Conservation (phyloP, 371 early-diverging fungal genomes). For the Homolaphlyctis polyrhiza region DNA sequence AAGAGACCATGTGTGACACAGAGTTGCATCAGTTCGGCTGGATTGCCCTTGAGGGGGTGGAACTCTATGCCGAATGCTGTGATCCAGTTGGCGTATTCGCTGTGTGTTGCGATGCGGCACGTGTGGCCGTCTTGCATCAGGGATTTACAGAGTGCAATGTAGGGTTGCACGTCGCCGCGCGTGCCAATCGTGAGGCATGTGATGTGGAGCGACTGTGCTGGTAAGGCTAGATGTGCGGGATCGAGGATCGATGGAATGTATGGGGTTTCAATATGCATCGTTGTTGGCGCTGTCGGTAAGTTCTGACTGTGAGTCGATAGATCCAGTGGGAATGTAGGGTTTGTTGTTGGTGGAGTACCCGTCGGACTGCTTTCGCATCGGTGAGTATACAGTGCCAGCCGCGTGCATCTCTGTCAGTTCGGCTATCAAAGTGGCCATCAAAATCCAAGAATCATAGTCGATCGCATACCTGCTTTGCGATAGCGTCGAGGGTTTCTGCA, state of each 20-base stretch:
- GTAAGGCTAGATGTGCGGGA: neutral
- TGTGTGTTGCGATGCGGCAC: slow-evolving; percentile 40
- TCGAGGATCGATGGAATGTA: slow-evolving; percentile 4
- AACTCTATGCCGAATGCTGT: slow-evolving; percentile 17
- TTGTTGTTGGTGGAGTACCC: no score
- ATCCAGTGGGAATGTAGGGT: no score
- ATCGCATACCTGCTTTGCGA: no score
- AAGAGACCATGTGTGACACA: slow-evolving; percentile 43
- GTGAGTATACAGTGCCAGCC: no score
- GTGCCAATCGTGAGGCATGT: slow-evolving; percentile 82
- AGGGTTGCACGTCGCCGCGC: slow-evolving; percentile 83
- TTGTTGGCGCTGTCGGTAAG: neutral
- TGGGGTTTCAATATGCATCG: neutral
- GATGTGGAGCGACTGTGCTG: slow-evolving; percentile 55
- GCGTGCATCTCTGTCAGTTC: no score
- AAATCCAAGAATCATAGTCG: no score
- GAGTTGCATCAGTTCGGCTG: slow-evolving; percentile 23
- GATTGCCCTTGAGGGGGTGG: slow-evolving; percentile 19
- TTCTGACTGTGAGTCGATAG: neutral
- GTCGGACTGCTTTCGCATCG: no score
- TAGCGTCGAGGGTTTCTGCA: no score
- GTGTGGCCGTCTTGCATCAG: slow-evolving; percentile 67
- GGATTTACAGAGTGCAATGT: slow-evolving; percentile 74
- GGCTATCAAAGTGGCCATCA: no score
- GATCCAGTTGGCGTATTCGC: slow-evolving; percentile 13